These are phyloP conservation scores for Verticillium nonalfalfae DNA, from an alignment of 2,329 filamentous ascomycete species.

Conservation along the genomic window DNA sequence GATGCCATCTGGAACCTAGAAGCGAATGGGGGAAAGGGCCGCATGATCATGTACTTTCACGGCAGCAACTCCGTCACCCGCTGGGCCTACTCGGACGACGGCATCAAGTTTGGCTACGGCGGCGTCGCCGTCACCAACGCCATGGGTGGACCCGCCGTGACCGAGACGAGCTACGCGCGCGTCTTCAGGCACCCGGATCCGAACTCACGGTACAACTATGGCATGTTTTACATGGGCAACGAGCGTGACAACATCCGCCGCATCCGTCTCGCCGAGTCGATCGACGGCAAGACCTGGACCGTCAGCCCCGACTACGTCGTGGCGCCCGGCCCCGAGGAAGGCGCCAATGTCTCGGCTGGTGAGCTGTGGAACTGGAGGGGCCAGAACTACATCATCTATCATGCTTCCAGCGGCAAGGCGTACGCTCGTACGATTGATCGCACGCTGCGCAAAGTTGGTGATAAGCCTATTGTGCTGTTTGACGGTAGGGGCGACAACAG, in stretches of 20 bases:
- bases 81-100: conserved; percentile 11
- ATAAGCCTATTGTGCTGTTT: conserved; percentile 8
- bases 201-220: conserved; percentile 13
- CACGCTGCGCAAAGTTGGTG: conserved; percentile 9
- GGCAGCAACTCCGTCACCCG: conserved; percentile 11
- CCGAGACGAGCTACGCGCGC: conserved; percentile 17
- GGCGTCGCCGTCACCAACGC: conserved; percentile 14
- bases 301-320: conserved; percentile 10
- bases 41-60: conserved; percentile 12
- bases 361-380: conserved; percentile 12
- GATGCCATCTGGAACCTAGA: conserved; percentile 11
- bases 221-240: conserved; percentile 21
- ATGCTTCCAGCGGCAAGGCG: conserved; percentile 11
- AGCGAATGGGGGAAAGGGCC: not conserved
- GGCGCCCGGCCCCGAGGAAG: conserved; percentile 8
- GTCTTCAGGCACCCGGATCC: conserved; percentile 16
- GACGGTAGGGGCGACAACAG: conserved; percentile 5
- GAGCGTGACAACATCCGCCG: conserved; percentile 15
- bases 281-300: conserved; percentile 13
- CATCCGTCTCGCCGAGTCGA: conserved; percentile 17
- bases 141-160: conserved; percentile 15
- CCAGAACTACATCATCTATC: conserved; percentile 11
- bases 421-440: conserved; percentile 12
- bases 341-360: conserved; percentile 10
- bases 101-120: conserved; percentile 10